Evolutionary conservation across 345 rosid species (phyloP).

Genomic region (Viola odorata): DNA sequence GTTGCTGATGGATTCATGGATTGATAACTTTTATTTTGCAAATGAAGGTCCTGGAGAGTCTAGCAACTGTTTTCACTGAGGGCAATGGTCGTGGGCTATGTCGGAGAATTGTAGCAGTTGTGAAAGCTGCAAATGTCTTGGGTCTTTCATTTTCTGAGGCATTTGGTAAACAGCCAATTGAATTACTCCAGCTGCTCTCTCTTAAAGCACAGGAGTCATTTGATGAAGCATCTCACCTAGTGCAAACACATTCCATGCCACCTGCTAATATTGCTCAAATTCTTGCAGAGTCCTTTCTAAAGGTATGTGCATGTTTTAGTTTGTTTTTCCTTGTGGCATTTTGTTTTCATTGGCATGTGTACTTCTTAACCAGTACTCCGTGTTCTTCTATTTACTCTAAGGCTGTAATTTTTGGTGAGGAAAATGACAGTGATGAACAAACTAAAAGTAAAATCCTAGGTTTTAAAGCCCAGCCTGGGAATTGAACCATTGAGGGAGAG

Average conservation of each 20-base stretch:
- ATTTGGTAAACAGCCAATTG: conserved; percentile 78
- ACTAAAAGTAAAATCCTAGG: conserved; percentile 1
- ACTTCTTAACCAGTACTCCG: neutral
- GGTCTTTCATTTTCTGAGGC: conserved; percentile 88
- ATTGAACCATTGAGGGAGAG: too few relatives aligned
- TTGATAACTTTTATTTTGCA: conserved; percentile 1
- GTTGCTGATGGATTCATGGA: neutral
- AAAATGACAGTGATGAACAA: too few relatives aligned
- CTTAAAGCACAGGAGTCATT: conserved; percentile 98
- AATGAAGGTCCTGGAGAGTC: conserved; percentile 68
- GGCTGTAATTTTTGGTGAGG: too few relatives aligned
- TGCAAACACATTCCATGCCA: conserved; percentile 77
- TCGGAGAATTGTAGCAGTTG: conserved; percentile 75
- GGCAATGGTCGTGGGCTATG: conserved; percentile 83
- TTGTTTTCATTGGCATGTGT: conserved; percentile 8
- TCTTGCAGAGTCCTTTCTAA: conserved; percentile 93
- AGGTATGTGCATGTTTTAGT: conserved; percentile 37
- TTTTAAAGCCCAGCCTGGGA: neutral
- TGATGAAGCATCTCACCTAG: conserved; percentile 83
- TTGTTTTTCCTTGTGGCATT: neutral
- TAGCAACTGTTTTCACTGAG: conserved; percentile 59
- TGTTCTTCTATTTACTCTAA: too few relatives aligned
- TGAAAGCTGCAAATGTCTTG: conserved; percentile 76
- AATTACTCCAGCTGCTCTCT: conserved; percentile 84
- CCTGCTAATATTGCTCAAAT: conserved; percentile 86